Percentiles rank a stretch among this genome's conserved stretches.
Evolutionary conservation across 768 basidiomycete species (phyloP).

Genomic region (Kwoniella botswanensis): DNA sequence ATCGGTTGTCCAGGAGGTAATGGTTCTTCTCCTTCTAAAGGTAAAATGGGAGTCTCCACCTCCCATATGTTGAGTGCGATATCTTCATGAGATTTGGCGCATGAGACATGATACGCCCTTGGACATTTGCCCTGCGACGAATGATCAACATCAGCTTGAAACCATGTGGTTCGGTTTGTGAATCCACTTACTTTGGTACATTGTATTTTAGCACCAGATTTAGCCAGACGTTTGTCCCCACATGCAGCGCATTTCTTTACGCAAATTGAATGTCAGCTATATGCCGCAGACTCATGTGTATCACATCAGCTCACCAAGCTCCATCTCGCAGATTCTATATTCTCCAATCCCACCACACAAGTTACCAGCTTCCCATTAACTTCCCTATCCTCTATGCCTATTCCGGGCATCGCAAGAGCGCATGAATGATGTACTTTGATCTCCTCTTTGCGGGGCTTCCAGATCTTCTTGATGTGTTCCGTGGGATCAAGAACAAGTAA

Average conservation of each 20-base stretch:
- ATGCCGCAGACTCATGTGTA: too few relatives aligned
- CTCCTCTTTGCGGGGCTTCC: conserved; percentile 60
- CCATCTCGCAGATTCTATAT: conserved; percentile 91
- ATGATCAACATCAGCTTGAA: neutral
- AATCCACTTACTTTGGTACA: conserved; percentile 68
- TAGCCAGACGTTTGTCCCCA: conserved; percentile 63
- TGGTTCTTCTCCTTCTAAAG: conserved; percentile 35
- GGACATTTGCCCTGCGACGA: conserved; percentile 74
- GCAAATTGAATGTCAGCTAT: conserved; percentile 2
- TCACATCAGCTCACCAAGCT: conserved; percentile 68
- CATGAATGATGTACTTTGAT: conserved; percentile 76
- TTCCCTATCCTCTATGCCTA: conserved; percentile 74
- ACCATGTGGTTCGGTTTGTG: too few relatives aligned
- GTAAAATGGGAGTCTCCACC: conserved; percentile 34
- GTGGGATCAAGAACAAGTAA: conserved; percentile 44
- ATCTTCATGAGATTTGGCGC: conserved; percentile 68
- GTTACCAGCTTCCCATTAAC: conserved; percentile 35
- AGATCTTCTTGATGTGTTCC: conserved; percentile 60
- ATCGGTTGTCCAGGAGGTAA: conserved; percentile 28
- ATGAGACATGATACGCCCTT: conserved; percentile 90
- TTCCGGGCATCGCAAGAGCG: conserved; percentile 82
- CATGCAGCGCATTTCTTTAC: conserved; percentile 90
- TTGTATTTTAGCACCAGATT: conserved; percentile 65
- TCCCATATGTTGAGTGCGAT: conserved; percentile 46
- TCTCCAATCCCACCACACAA: conserved; percentile 79